Conservation (phyloP, 495 filamentous ascomycete species). For the Zalerion maritima region DNA sequence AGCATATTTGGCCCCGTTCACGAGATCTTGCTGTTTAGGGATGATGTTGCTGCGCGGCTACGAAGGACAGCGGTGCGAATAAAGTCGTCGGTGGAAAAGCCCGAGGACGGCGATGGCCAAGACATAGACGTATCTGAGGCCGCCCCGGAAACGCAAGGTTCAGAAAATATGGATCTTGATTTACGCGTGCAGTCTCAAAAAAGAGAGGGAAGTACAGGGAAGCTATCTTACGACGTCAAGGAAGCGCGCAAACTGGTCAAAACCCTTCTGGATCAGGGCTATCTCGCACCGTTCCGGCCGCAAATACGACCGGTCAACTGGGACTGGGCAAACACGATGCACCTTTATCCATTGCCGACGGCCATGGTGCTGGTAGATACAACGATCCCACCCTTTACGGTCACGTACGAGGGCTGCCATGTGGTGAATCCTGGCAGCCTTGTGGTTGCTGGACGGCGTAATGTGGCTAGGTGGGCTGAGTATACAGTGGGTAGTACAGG, state of each 20-base stretch:
- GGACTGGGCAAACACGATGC: constrained; percentile 60
- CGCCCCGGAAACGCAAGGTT: constrained; percentile 9
- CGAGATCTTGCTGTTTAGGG: constrained; percentile 73
- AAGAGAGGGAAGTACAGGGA: constrained; percentile 10
- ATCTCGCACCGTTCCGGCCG: constrained; percentile 72
- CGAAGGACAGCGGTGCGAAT: constrained; percentile 58
- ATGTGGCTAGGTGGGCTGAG: constrained; percentile 69
- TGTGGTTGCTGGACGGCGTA: constrained; percentile 44
- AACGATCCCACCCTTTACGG: constrained; percentile 61
- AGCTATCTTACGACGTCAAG: constrained; percentile 32
- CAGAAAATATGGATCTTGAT: constrained; percentile 35
- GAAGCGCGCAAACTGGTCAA: constrained; percentile 76
- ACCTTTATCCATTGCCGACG: constrained; percentile 79
- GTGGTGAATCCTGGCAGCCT: constrained; percentile 87
- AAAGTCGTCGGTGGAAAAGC: constrained; percentile 18
- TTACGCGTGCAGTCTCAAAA: constrained; percentile 1
- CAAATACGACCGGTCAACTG: constrained; percentile 66
- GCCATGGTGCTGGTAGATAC: constrained; percentile 69
- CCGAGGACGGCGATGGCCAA: constrained; percentile 7
- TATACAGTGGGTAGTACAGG: constrained; percentile 49
- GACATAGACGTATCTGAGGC: constrained; percentile 23
- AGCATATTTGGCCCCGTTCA: constrained; percentile 71
- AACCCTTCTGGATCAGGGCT: constrained; percentile 84
- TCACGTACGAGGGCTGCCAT: constrained; percentile 89
- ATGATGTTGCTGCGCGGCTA: constrained; percentile 67